Percentiles rank a stretch among this genome's conserved stretches.
These are phyloP conservation scores for Coemansia sp. DNA, from an alignment of 371 early-diverging fungal species.

Conservation along the genomic window DNA sequence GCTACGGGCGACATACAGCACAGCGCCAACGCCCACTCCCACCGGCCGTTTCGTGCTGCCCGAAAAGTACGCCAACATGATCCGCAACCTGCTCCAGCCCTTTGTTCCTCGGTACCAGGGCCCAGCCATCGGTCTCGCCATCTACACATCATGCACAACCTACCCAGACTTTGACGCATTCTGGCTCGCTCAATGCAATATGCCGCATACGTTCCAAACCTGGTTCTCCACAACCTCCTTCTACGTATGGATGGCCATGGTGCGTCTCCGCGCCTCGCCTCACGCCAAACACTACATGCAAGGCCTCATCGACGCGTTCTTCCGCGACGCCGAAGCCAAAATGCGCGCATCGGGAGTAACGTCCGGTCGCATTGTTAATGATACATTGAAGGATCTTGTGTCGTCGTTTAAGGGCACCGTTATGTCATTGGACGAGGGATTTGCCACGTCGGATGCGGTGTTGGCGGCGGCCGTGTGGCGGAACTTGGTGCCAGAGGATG, in stretches of 20 bases:
- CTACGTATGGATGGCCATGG: slow-evolving; percentile 93
- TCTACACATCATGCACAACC: slow-evolving; percentile 29
- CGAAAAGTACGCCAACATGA: slow-evolving; percentile 9
- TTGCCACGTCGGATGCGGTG: slow-evolving; percentile 85
- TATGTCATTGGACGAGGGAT: slow-evolving; percentile 92
- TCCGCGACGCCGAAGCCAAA: slow-evolving; percentile 82
- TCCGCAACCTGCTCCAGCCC: slow-evolving; percentile 6
- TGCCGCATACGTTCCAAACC: slow-evolving; percentile 89
- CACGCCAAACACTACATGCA: slow-evolving; percentile 79
- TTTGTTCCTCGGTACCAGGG: slow-evolving; percentile 45
- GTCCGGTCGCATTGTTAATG: slow-evolving; percentile 68
- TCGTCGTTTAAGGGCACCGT: slow-evolving; percentile 87
- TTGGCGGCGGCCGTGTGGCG: slow-evolving; percentile 93
- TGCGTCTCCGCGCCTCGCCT: slow-evolving; percentile 71
- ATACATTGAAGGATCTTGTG: slow-evolving; percentile 76
- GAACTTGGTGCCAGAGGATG: slow-evolving; percentile 61
- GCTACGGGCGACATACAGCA: neutral
- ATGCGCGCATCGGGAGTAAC: slow-evolving; percentile 71
- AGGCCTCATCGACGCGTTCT: slow-evolving; percentile 84
- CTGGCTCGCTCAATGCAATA: slow-evolving; percentile 55
- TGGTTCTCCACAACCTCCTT: slow-evolving; percentile 91
- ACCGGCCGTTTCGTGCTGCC: slow-evolving; percentile 10
- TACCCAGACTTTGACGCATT: slow-evolving; percentile 39
- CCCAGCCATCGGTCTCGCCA: slow-evolving; percentile 24
- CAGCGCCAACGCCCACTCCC: too few species aligned